Conservation (phyloP, 768 basidiomycete species). For the Lentinula aciculospora region DNA sequence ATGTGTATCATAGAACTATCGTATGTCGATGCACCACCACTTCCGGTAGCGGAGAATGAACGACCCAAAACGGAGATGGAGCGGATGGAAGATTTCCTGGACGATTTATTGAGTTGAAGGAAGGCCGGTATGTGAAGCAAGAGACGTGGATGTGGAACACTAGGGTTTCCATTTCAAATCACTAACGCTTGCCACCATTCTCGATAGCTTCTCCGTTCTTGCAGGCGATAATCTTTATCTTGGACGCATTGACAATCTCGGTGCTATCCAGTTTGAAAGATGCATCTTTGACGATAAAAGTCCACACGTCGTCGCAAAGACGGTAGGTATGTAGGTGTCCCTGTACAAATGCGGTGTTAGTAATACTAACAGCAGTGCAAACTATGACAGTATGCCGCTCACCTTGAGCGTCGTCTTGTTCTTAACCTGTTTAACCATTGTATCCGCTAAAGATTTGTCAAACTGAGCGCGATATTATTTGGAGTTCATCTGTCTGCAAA, state of each 20-base stretch:
- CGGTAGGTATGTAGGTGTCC: constrained; percentile 91
- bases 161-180: no score
- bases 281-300: constrained; percentile 92
- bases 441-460: constrained; percentile 92
- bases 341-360: constrained; percentile 26
- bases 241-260: constrained; percentile 63
- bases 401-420: constrained; percentile 93
- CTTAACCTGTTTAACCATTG: constrained; percentile 90
- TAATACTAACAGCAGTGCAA: constrained; percentile 13
- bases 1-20: neutral
- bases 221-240: constrained; percentile 98
- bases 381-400: constrained; percentile 11
- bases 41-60: constrained; percentile 10
- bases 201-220: constrained; percentile 58
- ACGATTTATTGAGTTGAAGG: constrained; percentile 7
- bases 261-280: constrained; percentile 94
- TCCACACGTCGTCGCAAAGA: constrained; percentile 96
- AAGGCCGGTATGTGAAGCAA: neutral
- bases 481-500: neutral
- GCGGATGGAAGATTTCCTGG: constrained; percentile 14
- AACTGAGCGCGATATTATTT: constrained; percentile 49
- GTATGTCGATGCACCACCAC: constrained; percentile 17
- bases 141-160: no score
- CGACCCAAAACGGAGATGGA: constrained; percentile 8
- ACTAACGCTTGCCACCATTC: neutral